phyloP scores from a whole-genome alignment of 1,284 basidiomycete species.

The Tilletia caries region DNA sequence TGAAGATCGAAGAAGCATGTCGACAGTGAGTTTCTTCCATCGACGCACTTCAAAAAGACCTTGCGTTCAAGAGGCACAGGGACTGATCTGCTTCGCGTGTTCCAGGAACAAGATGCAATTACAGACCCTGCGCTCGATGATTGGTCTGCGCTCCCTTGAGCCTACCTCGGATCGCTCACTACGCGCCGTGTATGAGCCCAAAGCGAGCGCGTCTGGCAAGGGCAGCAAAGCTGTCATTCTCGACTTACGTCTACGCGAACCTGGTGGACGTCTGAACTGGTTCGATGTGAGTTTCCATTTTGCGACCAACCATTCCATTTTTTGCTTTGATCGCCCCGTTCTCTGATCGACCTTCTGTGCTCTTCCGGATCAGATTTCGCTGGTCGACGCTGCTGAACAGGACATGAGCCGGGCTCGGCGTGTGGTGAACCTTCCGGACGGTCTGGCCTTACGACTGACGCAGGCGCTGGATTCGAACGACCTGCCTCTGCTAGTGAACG shows the following conservation, averaged over 20 bases:
- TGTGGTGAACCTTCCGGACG: conserved; percentile 33
- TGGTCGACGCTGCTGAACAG: conserved; percentile 21
- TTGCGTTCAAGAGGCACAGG: too few species aligned
- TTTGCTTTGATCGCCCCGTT: too few species aligned
- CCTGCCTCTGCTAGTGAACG: conserved; percentile 33
- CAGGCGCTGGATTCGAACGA: conserved; percentile 34
- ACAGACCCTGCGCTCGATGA: conserved; percentile 25
- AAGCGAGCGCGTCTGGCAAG: conserved; percentile 21
- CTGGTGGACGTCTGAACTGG: conserved; percentile 32
- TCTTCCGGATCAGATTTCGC: not conserved
- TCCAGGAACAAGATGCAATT: conserved; percentile 26
- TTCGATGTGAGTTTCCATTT: conserved; percentile 21
- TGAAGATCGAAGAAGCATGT: conserved; percentile 41
- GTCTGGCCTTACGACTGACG: conserved; percentile 25
- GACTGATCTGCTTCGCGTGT: not conserved
- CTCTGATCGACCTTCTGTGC: too few species aligned
- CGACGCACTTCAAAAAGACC: not conserved
- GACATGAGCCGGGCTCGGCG: conserved; percentile 11
- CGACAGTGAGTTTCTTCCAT: not conserved
- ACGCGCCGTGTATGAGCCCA: conserved; percentile 25
- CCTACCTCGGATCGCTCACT: conserved; percentile 18
- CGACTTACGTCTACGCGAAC: conserved; percentile 26
- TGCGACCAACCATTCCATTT: too few species aligned
- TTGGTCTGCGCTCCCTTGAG: conserved; percentile 33
- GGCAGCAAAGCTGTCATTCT: conserved; percentile 17